A percentile compares a stretch with the other conserved stretches of the same genome.
Evolutionary conservation across 1,139 yeast genomes (phyloP).

Genomic region (Magnusiomyces ingens): DNA sequence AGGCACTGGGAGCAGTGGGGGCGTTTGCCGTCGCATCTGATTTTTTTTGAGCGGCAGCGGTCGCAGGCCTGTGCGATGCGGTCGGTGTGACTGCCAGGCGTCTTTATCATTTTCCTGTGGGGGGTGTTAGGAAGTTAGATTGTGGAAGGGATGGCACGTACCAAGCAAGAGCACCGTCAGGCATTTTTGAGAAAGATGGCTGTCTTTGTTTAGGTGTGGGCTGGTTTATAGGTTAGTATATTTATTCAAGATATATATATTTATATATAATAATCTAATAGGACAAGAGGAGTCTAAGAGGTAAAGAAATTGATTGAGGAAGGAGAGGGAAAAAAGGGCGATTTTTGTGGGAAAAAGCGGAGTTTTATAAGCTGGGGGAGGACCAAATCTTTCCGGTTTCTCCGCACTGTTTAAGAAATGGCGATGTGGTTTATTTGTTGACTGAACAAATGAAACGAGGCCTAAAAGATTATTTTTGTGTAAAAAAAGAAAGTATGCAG

Average conservation of each 20-base stretch:
- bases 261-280: neutral
- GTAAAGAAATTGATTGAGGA: neutral
- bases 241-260: neutral
- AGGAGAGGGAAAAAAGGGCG: no score
- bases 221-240: neutral
- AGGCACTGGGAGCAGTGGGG: conserved; percentile 60
- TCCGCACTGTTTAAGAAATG: no score
- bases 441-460: no score
- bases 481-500: no score
- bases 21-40: conserved; percentile 61
- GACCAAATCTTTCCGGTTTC: no score
- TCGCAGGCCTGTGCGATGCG: conserved; percentile 84
- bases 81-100: conserved; percentile 52
- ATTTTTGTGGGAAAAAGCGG: no score
- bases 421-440: no score
- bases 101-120: conserved; percentile 47
- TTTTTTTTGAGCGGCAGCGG: conserved; percentile 74
- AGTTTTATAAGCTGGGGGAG: no score
- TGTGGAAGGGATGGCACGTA: no score
- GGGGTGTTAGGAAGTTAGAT: no score
- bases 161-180: conserved; percentile 19
- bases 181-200: conserved; percentile 16
- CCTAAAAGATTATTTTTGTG: no score
- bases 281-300: neutral
- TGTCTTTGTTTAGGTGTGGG: no score